Evolutionary conservation across 2,329 filamentous ascomycete genomes (phyloP).

Genomic region (Ophiostoma montium): DNA sequence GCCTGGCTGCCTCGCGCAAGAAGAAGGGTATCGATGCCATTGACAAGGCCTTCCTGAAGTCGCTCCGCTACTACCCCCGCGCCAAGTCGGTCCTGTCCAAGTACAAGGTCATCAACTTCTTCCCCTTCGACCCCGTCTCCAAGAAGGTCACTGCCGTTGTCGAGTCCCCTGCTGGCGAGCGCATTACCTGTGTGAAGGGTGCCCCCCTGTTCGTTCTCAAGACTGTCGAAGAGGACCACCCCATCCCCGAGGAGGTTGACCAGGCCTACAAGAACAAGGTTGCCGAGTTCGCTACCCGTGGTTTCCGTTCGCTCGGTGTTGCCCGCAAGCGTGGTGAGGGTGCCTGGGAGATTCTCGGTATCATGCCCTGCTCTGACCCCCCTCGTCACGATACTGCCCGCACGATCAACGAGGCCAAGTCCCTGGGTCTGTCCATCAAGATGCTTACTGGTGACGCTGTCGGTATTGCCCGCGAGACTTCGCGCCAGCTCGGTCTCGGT

Average conservation of each 20-base stretch:
- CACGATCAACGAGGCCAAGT: slow-evolving; percentile 82
- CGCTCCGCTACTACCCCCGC: slow-evolving; percentile 65
- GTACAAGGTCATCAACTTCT: slow-evolving; percentile 75
- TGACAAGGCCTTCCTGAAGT: slow-evolving; percentile 87
- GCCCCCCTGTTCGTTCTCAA: slow-evolving; percentile 77
- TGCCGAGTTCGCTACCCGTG: slow-evolving; percentile 79
- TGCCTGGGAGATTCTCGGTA: slow-evolving; percentile 82
- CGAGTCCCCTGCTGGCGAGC: slow-evolving; percentile 68
- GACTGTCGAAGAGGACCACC: slow-evolving; percentile 75
- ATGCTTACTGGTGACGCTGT: slow-evolving; percentile 94
- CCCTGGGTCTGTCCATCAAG: slow-evolving; percentile 79
- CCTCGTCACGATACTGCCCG: slow-evolving; percentile 82
- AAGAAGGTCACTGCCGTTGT: slow-evolving; percentile 84
- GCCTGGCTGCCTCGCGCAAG: slow-evolving; percentile 79
- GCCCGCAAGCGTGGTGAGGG: slow-evolving; percentile 74
- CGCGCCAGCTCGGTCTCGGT: slow-evolving; percentile 77
- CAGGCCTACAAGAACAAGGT: slow-evolving; percentile 86
- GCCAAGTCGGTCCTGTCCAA: slow-evolving; percentile 69
- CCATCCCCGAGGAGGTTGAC: slow-evolving; percentile 62
- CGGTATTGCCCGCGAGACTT: slow-evolving; percentile 84
- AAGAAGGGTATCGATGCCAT: slow-evolving; percentile 94
- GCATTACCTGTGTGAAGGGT: slow-evolving; percentile 81
- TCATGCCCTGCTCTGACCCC: slow-evolving; percentile 88
- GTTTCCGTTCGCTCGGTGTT: slow-evolving; percentile 88
- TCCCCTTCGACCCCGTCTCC: slow-evolving; percentile 82